phyloP scores from a whole-genome alignment of 1,284 basidiomycete species.

The Wolfiporia cocos region DNA sequence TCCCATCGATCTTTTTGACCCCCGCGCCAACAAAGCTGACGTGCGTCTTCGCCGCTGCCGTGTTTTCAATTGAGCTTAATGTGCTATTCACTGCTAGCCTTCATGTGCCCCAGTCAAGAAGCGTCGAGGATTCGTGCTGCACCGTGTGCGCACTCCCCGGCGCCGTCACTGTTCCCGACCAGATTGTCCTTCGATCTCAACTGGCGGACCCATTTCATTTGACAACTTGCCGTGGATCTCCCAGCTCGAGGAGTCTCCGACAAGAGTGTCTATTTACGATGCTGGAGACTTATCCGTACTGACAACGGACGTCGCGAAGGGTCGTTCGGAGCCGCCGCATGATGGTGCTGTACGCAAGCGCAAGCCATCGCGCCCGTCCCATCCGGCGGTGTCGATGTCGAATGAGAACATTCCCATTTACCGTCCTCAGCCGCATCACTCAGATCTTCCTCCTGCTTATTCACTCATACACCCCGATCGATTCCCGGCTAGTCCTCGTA shows the following conservation, averaged over 20 bases:
- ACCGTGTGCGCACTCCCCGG: conserved; percentile 19
- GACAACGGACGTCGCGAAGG: conserved; percentile 8
- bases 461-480: conserved; percentile 11
- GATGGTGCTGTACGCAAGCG: conserved; percentile 23
- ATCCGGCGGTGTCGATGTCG: conserved; percentile 9
- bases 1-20: conserved; percentile 19
- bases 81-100: no score
- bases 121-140: conserved; percentile 18
- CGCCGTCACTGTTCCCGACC: conserved; percentile 21
- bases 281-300: conserved; percentile 27
- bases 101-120: conserved; percentile 26
- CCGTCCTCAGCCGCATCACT: conserved; percentile 3
- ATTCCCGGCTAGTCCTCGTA: conserved; percentile 15
- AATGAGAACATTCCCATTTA: conserved; percentile 4
- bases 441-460: conserved; percentile 3
- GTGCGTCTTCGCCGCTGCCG: no score
- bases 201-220: conserved; percentile 18
- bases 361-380: conserved; percentile 22
- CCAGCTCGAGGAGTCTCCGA: conserved; percentile 19
- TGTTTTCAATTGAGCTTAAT: no score
- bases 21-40: conserved; percentile 12
- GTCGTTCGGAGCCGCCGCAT: conserved; percentile 8
- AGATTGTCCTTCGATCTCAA: conserved; percentile 21
- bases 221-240: conserved; percentile 28
- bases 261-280: conserved; percentile 20